A percentile compares a stretch with the other conserved stretches of the same genome.
These are phyloP conservation scores for Oryza punctata DNA, from an alignment of 176 grass and related monocot species.

Conservation along the genomic window DNA sequence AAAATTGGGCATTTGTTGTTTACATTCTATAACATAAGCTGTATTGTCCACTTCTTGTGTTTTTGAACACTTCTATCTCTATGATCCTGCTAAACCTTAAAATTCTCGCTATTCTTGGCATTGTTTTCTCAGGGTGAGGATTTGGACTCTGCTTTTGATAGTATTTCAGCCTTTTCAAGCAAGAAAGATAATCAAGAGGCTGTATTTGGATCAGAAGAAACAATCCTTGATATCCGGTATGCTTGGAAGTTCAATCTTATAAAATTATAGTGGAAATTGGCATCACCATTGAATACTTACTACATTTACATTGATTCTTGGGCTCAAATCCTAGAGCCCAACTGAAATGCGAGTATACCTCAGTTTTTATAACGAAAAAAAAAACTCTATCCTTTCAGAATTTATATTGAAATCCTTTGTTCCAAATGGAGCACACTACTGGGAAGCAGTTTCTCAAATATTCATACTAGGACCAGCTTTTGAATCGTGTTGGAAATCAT, in stretches of 20 bases:
- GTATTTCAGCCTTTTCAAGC: conserved; percentile 95
- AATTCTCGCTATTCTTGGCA: background rate
- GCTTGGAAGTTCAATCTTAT: conserved; percentile 27
- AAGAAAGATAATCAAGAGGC: conserved; percentile 91
- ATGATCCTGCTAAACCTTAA: background rate
- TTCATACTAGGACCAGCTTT: background rate
- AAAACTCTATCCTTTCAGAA: background rate
- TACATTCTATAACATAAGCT: background rate
- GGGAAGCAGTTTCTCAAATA: background rate
- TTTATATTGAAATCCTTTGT: background rate
- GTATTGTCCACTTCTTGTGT: conserved; percentile 8
- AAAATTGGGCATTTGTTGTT: background rate
- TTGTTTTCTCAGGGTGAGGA: conserved; percentile 74
- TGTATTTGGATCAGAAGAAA: conserved; percentile 89
- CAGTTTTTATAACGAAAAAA: background rate
- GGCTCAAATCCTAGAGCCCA: background rate
- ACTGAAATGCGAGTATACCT: no score
- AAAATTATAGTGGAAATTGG: conserved; percentile 1
- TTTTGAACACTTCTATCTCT: background rate
- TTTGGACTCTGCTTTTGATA: conserved; percentile 97
- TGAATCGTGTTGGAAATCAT: background rate
- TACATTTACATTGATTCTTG: background rate
- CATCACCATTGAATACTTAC: conserved; percentile 14
- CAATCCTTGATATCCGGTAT: conserved; percentile 89
- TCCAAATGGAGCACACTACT: no score